phyloP scores from a whole-genome alignment of 805 yeast genomes.

The Saturnispora serradocipensis region DNA sequence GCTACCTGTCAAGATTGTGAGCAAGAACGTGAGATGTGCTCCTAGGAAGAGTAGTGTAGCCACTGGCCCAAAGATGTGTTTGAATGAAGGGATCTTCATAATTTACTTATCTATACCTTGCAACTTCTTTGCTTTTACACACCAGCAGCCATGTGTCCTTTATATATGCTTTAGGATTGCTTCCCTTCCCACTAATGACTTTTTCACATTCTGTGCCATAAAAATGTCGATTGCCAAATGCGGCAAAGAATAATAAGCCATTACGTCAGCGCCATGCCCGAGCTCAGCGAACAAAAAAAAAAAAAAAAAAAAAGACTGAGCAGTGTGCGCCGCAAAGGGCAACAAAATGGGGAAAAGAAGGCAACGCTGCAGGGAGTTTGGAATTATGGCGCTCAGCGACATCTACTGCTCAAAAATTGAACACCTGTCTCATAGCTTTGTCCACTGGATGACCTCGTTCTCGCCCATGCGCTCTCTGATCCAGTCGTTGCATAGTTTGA shows the following conservation, averaged over 20 bases:
- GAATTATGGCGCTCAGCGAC: no score
- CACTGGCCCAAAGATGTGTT: constrained; percentile 4
- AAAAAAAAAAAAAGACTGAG: no score
- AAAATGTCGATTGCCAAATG: neutral
- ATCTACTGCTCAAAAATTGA: no score
- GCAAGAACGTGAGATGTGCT: constrained; percentile 45
- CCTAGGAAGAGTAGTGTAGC: constrained; percentile 20
- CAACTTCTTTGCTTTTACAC: no score
- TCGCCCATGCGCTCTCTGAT: constrained; percentile 34
- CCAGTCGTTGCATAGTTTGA: constrained; percentile 73
- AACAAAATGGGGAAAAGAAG: no score
- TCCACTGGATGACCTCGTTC: constrained; percentile 22
- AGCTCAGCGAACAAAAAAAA: neutral
- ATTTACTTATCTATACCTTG: neutral
- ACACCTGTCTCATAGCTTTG: neutral
- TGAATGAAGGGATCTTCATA: neutral
- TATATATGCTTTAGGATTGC: neutral
- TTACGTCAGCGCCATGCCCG: neutral
- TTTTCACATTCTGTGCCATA: neutral
- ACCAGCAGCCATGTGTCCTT: neutral
- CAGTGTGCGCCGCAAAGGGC: no score
- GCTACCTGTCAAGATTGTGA: constrained; percentile 60
- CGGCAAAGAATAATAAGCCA: neutral
- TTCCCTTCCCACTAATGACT: neutral
- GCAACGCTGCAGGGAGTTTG: no score